Conservation (phyloP, 2,329 filamentous ascomycete species). For the Diaporthe destruens region DNA sequence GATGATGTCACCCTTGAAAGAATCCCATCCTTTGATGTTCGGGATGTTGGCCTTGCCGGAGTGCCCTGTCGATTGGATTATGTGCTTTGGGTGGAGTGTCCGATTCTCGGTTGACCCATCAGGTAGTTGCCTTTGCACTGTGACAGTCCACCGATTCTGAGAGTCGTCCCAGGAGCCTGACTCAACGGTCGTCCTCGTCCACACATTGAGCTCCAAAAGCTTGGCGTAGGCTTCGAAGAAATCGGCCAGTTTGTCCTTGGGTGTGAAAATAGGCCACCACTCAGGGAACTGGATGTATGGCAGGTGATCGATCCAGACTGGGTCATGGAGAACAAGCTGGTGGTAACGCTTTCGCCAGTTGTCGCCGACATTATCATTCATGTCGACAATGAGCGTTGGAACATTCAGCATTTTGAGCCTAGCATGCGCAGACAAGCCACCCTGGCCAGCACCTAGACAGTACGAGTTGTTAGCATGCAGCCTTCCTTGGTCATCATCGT, state of each 20-base stretch:
- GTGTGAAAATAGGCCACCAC: conserved; percentile 75
- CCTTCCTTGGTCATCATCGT: fast-evolving
- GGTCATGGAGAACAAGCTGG: conserved; percentile 71
- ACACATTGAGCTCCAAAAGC: conserved; percentile 73
- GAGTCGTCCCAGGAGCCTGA: conserved; percentile 61
- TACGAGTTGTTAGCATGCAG: background rate
- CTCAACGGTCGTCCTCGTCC: conserved; percentile 64
- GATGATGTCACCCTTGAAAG: conserved; percentile 70
- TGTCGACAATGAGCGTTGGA: conserved; percentile 64
- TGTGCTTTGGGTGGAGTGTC: conserved; percentile 61
- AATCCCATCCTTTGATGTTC: conserved; percentile 54
- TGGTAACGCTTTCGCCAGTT: conserved; percentile 72
- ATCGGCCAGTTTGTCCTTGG: conserved; percentile 75
- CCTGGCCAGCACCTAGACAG: conserved; percentile 64
- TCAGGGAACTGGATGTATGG: conserved; percentile 72
- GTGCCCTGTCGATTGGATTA: conserved; percentile 68
- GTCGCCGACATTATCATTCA: conserved; percentile 65
- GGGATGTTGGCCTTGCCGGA: conserved; percentile 58
- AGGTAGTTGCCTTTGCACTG: conserved; percentile 49
- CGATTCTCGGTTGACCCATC: conserved; percentile 53
- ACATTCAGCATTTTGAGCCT: conserved; percentile 68
- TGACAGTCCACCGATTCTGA: conserved; percentile 66
- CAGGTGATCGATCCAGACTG: conserved; percentile 69
- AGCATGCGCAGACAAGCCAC: conserved; percentile 64
- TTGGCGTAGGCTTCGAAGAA: conserved; percentile 74